Percentiles rank a stretch among this genome's conserved stretches.
phyloP scores from a whole-genome alignment of 805 yeast species.

The Schwanniomyces yamadae region DNA sequence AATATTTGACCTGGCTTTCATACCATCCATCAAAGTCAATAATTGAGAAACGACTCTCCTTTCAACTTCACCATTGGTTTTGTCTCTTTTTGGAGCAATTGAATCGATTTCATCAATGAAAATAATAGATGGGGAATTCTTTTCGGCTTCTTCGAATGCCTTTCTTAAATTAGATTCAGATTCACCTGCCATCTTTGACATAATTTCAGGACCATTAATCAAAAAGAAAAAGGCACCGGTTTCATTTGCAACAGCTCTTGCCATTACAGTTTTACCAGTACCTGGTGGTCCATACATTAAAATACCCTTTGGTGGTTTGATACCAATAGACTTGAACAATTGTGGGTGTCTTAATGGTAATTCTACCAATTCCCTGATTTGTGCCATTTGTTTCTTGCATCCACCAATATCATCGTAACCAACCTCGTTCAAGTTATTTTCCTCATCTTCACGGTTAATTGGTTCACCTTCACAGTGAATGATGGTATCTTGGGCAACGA shows the following conservation, averaged over 20 bases:
- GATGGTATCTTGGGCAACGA: slow-evolving; percentile 96
- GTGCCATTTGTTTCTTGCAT: slow-evolving; percentile 99
- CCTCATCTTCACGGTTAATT: slow-evolving; percentile 96
- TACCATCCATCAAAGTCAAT: slow-evolving; percentile 98
- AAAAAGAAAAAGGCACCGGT: slow-evolving; percentile 98
- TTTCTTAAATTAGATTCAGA: slow-evolving; percentile 95
- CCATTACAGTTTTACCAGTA: slow-evolving; percentile 99
- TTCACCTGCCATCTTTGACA: slow-evolving; percentile 99
- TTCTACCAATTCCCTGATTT: slow-evolving; percentile 97
- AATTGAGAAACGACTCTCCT: slow-evolving; percentile 98
- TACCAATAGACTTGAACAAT: slow-evolving; percentile 95
- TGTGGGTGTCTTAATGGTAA: slow-evolving; percentile 98
- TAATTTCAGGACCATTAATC: slow-evolving; percentile 98
- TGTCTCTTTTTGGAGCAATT: slow-evolving; percentile 99
- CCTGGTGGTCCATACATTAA: slow-evolving; percentile 99
- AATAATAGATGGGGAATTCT: slow-evolving; percentile 95
- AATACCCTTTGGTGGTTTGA: slow-evolving; percentile 98
- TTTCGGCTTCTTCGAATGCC: slow-evolving; percentile 99
- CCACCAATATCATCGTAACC: slow-evolving; percentile 99
- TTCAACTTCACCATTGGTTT: slow-evolving; percentile 99
- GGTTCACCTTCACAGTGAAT: slow-evolving; percentile 99
- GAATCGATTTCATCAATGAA: slow-evolving; percentile 99
- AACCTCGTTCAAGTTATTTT: slow-evolving; percentile 91
- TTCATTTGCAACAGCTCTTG: slow-evolving; percentile 99
- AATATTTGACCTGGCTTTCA: slow-evolving; percentile 98